Conservation (phyloP, 768 basidiomycete species). For the Ramaria rubella region DNA sequence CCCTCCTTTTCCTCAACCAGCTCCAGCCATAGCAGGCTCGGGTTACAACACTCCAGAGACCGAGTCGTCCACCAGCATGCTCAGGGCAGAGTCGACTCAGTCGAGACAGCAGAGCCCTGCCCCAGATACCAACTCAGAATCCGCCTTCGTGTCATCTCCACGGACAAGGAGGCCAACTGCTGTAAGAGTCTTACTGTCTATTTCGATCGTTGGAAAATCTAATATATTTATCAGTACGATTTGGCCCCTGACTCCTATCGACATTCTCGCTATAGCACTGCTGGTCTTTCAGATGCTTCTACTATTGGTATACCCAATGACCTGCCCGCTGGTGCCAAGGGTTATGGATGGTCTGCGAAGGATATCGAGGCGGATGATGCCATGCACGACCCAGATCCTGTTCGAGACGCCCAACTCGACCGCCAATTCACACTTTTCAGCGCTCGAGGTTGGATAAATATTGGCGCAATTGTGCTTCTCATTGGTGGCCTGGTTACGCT, state of each 20-base stretch:
- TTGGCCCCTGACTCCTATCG: constrained; percentile 7
- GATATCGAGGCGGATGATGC: constrained; percentile 88
- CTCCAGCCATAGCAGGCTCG: background rate
- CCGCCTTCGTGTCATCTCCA: background rate
- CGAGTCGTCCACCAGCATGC: constrained; percentile 6
- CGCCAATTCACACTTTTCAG: constrained; percentile 69
- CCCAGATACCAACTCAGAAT: constrained; percentile 8
- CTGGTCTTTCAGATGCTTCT: constrained; percentile 9
- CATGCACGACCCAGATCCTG: constrained; percentile 81
- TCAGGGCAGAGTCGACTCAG: background rate
- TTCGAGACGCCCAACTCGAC: constrained; percentile 56
- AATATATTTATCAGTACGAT: constrained; percentile 2
- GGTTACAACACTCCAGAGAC: constrained; percentile 8
- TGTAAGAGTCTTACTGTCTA: background rate
- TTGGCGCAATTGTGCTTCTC: constrained; percentile 64
- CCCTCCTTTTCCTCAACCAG: constrained; percentile 2
- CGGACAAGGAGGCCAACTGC: background rate
- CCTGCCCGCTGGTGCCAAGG: constrained; percentile 9
- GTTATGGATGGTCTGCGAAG: constrained; percentile 28
- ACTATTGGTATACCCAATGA: constrained; percentile 11
- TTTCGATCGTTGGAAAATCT: background rate
- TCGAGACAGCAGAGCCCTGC: constrained; percentile 9
- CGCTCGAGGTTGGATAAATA: constrained; percentile 75
- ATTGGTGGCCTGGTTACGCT: constrained; percentile 63
- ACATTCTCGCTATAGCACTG: constrained; percentile 7